Conservation (phyloP, 345 rosid genomes). For the Adansonia digitata region DNA sequence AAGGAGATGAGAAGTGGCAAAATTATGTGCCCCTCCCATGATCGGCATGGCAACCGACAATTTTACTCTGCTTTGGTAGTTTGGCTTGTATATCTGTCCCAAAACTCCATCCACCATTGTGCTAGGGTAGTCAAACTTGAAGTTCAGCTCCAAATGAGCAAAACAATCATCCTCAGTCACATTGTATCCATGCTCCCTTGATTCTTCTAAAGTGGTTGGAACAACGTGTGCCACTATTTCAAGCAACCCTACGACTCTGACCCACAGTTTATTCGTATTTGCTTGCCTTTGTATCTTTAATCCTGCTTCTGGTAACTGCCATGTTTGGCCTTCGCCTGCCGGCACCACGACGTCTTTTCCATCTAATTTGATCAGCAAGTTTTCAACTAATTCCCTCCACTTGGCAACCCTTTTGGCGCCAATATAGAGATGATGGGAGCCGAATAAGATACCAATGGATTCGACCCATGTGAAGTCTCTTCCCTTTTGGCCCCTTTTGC, state of each 20-base stretch:
- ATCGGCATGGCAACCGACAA: too few species aligned
- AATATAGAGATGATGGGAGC: constrained; percentile 46
- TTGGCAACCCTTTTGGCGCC: constrained; percentile 42
- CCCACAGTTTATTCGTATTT: constrained; percentile 39
- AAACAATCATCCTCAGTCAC: constrained; percentile 54
- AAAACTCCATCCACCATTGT: constrained; percentile 44
- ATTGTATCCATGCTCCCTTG: constrained; percentile 45
- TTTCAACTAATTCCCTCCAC: constrained; percentile 49
- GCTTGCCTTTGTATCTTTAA: constrained; percentile 43
- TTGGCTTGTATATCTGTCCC: too few species aligned
- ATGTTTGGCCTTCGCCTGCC: constrained; percentile 33
- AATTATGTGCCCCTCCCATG: constrained; percentile 23
- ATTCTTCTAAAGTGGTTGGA: constrained; percentile 61
- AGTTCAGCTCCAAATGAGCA: constrained; percentile 57
- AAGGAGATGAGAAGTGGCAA: constrained; percentile 43
- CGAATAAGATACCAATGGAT: constrained; percentile 42
- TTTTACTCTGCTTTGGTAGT: too few species aligned
- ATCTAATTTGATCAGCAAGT: constrained; percentile 40
- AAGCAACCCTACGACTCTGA: constrained; percentile 30
- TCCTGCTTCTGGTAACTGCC: constrained; percentile 26
- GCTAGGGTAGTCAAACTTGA: constrained; percentile 47
- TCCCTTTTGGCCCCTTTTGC: constrained; percentile 46
- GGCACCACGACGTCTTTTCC: constrained; percentile 38
- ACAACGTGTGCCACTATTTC: constrained; percentile 50
- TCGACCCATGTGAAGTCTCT: constrained; percentile 75